Evolutionary conservation across 768 basidiomycete genomes (phyloP).

Genomic region (Lentinula boryana): DNA sequence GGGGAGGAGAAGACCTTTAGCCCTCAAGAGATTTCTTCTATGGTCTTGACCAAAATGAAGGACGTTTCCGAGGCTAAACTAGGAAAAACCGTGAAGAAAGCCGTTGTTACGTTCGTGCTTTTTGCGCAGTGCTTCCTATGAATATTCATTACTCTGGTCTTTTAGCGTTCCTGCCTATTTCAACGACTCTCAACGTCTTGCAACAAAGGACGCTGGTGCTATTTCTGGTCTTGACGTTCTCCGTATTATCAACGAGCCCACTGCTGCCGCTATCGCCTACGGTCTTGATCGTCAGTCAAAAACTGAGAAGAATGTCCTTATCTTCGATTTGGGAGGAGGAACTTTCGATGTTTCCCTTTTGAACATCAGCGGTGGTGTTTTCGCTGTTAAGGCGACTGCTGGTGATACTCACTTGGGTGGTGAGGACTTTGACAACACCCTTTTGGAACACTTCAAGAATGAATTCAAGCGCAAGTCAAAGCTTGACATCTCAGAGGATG

Average conservation of each 20-base stretch:
- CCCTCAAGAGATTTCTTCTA: slow-evolving; percentile 99
- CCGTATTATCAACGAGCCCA: slow-evolving; percentile 99
- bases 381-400: slow-evolving; percentile 98
- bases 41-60: slow-evolving; percentile 99
- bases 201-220: slow-evolving; percentile 98
- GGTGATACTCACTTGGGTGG: slow-evolving; percentile 99
- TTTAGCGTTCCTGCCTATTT: slow-evolving; percentile 94
- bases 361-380: slow-evolving; percentile 97
- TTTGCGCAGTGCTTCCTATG: slow-evolving; percentile 63
- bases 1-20: slow-evolving; percentile 94
- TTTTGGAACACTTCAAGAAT: slow-evolving; percentile 98
- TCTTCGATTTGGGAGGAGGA: slow-evolving; percentile 99
- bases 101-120: slow-evolving; percentile 85
- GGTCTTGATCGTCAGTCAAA: slow-evolving; percentile 95
- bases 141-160: slow-evolving; percentile 8
- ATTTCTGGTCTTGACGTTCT: slow-evolving; percentile 98
- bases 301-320: slow-evolving; percentile 95
- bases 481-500: slow-evolving; percentile 93
- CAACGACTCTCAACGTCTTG: slow-evolving; percentile 99
- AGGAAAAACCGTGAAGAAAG: slow-evolving; percentile 97
- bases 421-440: slow-evolving; percentile 99
- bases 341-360: slow-evolving; percentile 99
- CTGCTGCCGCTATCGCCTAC: slow-evolving; percentile 98
- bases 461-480: slow-evolving; percentile 99
- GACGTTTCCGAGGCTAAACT: slow-evolving; percentile 99